phyloP scores from a whole-genome alignment of 2,329 filamentous ascomycete species.

The Penicillium sp. region DNA sequence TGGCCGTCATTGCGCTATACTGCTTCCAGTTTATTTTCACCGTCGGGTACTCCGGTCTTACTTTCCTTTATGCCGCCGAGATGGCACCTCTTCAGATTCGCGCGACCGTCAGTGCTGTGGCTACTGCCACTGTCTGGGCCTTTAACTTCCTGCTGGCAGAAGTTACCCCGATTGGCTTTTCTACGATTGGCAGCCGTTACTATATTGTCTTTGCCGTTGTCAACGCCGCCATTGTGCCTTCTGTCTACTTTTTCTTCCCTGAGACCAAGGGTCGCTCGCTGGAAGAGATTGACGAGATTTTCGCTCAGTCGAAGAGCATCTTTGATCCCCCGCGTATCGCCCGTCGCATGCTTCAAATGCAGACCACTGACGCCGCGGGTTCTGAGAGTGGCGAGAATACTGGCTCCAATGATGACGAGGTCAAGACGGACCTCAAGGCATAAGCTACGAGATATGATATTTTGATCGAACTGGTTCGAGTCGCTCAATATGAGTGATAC shows the following conservation, averaged over 20 bases:
- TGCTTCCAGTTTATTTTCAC: slow-evolving; percentile 65
- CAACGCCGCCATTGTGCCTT: slow-evolving; percentile 38
- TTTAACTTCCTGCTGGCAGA: slow-evolving; percentile 45
- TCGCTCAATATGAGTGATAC: background rate
- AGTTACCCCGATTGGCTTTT: slow-evolving; percentile 43
- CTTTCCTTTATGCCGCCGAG: slow-evolving; percentile 65
- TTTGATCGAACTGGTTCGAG: slow-evolving; percentile 1
- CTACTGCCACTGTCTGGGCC: slow-evolving; percentile 51
- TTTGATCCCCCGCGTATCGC: slow-evolving; percentile 14
- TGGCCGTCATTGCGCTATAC: slow-evolving; percentile 61
- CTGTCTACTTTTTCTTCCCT: slow-evolving; percentile 44
- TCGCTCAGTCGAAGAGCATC: slow-evolving; percentile 32
- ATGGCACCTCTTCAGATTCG: slow-evolving; percentile 50
- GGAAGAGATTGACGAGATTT: slow-evolving; percentile 46
- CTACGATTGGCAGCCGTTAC: slow-evolving; percentile 52
- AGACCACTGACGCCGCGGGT: background rate
- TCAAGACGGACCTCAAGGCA: background rate
- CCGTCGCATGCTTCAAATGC: background rate
- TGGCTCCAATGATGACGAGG: background rate
- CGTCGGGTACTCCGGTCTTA: slow-evolving; percentile 63
- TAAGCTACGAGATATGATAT: slow-evolving; percentile 5
- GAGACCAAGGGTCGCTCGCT: slow-evolving; percentile 45
- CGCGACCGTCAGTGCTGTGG: slow-evolving; percentile 60
- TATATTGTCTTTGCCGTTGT: slow-evolving; percentile 52
- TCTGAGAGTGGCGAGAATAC: slow-evolving; percentile 1